phyloP scores from a whole-genome alignment of 169 alveolate genomes.

The Cardiosporidium cionae region DNA sequence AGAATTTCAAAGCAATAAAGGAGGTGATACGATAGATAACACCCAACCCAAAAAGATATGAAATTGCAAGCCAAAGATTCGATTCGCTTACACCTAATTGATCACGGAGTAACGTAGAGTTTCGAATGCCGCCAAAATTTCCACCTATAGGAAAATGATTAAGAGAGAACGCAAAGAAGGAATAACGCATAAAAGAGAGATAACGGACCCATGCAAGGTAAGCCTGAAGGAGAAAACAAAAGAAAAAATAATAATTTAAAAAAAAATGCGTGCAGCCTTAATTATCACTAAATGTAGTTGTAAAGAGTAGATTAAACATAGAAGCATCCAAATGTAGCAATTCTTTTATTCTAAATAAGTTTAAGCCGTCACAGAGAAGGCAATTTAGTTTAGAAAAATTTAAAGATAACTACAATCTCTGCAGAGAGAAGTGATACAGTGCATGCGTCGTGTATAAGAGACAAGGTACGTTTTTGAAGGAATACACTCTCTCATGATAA shows the following conservation, averaged over 20 bases:
- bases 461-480: too few relatives aligned
- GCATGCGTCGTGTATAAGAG: too few relatives aligned
- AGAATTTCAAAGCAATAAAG: slow-evolving; percentile 9
- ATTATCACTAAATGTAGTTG: too few relatives aligned
- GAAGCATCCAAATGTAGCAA: not conserved
- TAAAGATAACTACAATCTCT: not conserved
- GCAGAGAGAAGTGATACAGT: not conserved
- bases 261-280: too few relatives aligned
- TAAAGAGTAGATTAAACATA: too few relatives aligned
- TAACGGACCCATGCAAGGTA: slow-evolving; percentile 16
- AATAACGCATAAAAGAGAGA: slow-evolving; percentile 3
- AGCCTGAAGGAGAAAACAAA: not conserved
- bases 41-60: not conserved
- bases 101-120: not conserved
- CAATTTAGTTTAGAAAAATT: not conserved
- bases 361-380: not conserved
- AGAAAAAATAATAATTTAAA: not conserved
- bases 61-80: not conserved
- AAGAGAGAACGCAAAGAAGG: slow-evolving; percentile 2
- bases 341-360: not conserved
- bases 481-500: too few relatives aligned
- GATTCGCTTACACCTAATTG: slow-evolving; percentile 11
- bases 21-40: not conserved
- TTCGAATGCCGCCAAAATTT: not conserved
- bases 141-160: slow-evolving; percentile 12